These are phyloP conservation scores for Debaryomyces singareniensis DNA, from an alignment of 1,139 yeast genomes.

Conservation along the genomic window DNA sequence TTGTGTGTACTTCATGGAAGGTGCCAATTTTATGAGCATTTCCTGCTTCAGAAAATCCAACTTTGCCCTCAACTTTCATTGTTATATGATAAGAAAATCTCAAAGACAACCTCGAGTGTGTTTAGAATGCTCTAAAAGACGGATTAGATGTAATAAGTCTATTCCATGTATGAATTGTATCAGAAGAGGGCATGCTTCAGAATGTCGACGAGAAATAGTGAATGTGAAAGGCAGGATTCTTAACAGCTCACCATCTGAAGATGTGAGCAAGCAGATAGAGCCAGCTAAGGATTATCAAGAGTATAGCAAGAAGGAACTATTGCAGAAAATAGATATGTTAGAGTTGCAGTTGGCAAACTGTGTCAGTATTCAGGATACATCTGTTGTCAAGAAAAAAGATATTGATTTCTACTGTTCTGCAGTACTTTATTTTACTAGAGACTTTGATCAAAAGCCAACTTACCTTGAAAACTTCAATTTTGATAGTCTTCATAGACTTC, in stretches of 20 bases:
- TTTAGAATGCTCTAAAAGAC: slow-evolving; percentile 16
- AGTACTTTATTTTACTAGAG: background rate
- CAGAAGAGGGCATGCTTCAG: background rate
- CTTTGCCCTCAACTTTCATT: too few species aligned
- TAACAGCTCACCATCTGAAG: background rate
- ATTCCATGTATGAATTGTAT: slow-evolving; percentile 16
- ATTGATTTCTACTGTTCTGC: background rate
- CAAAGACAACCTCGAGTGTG: slow-evolving; percentile 19
- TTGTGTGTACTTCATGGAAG: too few species aligned
- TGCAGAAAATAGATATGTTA: background rate
- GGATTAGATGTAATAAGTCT: slow-evolving; percentile 24
- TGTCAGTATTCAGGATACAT: background rate
- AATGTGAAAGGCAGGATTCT: background rate
- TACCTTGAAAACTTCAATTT: background rate
- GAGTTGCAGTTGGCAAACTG: background rate
- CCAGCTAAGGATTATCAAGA: background rate
- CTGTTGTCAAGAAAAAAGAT: background rate
- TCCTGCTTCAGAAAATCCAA: too few species aligned
- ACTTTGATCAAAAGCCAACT: background rate
- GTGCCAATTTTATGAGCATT: too few species aligned
- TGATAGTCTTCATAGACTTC: too few species aligned
- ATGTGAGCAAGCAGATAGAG: background rate
- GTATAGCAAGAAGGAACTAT: background rate
- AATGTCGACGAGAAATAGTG: background rate
- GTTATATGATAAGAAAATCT: too few species aligned